Evolutionary conservation across 2,329 filamentous ascomycete species (phyloP).

Genomic region (Diaporthe sp.): DNA sequence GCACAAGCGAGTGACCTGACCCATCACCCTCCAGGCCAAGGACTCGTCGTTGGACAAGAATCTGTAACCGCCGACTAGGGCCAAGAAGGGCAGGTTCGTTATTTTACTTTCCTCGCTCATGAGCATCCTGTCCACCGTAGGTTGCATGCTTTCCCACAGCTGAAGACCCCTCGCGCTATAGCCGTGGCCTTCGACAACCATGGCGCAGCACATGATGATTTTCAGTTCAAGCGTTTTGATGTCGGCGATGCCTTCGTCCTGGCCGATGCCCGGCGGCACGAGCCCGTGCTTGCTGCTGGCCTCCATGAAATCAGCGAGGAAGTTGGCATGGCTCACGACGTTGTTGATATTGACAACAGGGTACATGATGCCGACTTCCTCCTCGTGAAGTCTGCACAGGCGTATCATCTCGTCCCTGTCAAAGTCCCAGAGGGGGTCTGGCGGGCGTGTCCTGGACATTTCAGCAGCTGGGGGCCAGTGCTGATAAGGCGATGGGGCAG

Average conservation of each 20-base stretch:
- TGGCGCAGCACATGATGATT: constrained; percentile 82
- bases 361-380: constrained; percentile 94
- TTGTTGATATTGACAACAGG: constrained; percentile 83
- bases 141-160: constrained; percentile 83
- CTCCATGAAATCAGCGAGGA: constrained; percentile 81
- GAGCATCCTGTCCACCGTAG: constrained; percentile 75
- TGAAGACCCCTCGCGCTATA: constrained; percentile 80
- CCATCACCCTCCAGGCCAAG: constrained; percentile 88
- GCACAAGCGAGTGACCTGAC: constrained; percentile 84
- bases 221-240: constrained; percentile 80
- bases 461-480: constrained; percentile 43
- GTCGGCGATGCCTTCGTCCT: constrained; percentile 59
- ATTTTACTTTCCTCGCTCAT: constrained; percentile 67
- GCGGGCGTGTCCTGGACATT: constrained; percentile 43
- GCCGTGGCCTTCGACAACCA: constrained; percentile 84
- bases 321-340: constrained; percentile 77
- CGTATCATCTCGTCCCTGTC: constrained; percentile 84
- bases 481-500: constrained; percentile 51
- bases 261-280: constrained; percentile 46
- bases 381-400: constrained; percentile 84
- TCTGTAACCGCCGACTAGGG: constrained; percentile 74
- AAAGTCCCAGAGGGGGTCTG: constrained; percentile 86
- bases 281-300: constrained; percentile 53
- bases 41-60: constrained; percentile 90
- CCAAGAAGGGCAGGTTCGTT: constrained; percentile 63